These are phyloP conservation scores for Symbiodinium natans DNA, from an alignment of 73 alveolate genomes.

Conservation along the genomic window DNA sequence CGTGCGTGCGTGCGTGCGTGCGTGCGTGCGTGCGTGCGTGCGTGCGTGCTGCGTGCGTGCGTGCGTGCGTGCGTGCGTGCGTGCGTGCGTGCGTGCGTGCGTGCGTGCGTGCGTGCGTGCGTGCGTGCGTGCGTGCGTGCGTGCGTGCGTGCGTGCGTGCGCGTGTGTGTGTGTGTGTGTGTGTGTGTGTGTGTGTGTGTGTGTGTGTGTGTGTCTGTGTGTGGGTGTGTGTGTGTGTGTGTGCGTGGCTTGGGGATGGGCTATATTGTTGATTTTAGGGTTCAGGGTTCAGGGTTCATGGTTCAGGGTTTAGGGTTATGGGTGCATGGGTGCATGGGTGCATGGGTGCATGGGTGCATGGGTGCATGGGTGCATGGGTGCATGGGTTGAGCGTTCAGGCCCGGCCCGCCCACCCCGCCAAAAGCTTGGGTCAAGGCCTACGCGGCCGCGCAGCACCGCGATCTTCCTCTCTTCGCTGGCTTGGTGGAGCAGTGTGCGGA, in stretches of 20 bases:
- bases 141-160: background rate
- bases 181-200: background rate
- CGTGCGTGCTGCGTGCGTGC: no score
- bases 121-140: background rate
- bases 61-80: background rate
- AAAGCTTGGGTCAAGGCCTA: constrained; percentile 57
- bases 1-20: background rate
- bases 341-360: no score
- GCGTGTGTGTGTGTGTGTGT: background rate
- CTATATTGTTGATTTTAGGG: no score
- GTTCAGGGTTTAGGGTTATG: no score
- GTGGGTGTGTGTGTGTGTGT: background rate
- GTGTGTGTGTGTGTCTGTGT: background rate
- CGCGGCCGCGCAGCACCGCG: constrained; percentile 84
- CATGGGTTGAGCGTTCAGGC: no score
- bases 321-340: no score
- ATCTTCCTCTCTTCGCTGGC: constrained; percentile 47
- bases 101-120: background rate
- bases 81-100: background rate
- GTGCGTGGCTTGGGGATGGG: no score
- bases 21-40: background rate
- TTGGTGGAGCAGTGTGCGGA: constrained; percentile 21
- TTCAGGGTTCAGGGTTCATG: no score
- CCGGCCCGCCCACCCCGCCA: no score
- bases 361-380: no score